Evolutionary conservation across 495 filamentous ascomycete species (phyloP).

Genomic region (Lepidopterella palustris): DNA sequence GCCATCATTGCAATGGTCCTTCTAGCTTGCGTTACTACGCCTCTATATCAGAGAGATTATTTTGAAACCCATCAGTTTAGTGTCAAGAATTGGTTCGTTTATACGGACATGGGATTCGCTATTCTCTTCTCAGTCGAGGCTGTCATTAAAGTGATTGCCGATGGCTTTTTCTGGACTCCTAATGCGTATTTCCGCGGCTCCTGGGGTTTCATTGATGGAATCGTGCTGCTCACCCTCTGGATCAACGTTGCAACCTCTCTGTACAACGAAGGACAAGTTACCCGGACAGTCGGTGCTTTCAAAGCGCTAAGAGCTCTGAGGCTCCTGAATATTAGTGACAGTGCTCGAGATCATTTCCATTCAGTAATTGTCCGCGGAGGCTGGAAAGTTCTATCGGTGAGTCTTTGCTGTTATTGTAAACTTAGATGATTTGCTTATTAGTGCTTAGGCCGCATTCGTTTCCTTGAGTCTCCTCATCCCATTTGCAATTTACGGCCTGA

Average conservation of each 20-base stretch:
- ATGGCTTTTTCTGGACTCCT: slow-evolving; percentile 94
- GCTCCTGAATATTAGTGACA: slow-evolving; percentile 91
- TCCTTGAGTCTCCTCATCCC: slow-evolving; percentile 91
- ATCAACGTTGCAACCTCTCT: slow-evolving; percentile 84
- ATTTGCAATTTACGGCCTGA: slow-evolving; percentile 91
- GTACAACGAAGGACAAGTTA: slow-evolving; percentile 68
- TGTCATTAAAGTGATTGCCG: slow-evolving; percentile 86
- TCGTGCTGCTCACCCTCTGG: slow-evolving; percentile 93
- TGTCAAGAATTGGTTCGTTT: slow-evolving; percentile 82
- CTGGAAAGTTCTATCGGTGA: slow-evolving; percentile 73
- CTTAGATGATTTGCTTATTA: slow-evolving; percentile 14
- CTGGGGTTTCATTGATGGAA: slow-evolving; percentile 93
- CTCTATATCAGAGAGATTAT: slow-evolving; percentile 83
- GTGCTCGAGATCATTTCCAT: slow-evolving; percentile 92
- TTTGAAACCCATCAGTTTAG: slow-evolving; percentile 52
- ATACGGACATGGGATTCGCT: slow-evolving; percentile 85
- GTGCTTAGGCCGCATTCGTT: slow-evolving; percentile 78
- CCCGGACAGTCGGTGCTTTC: slow-evolving; percentile 88
- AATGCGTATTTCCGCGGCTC: slow-evolving; percentile 96
- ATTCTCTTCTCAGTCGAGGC: slow-evolving; percentile 82
- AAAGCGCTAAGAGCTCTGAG: slow-evolving; percentile 94
- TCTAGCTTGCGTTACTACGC: slow-evolving; percentile 89
- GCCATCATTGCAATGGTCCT: slow-evolving; percentile 96
- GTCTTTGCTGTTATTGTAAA: slow-evolving; percentile 19
- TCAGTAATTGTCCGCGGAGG: slow-evolving; percentile 89